These are phyloP conservation scores for Mycosphaerella arachidis DNA, from an alignment of 2,329 filamentous ascomycete species.

Conservation along the genomic window DNA sequence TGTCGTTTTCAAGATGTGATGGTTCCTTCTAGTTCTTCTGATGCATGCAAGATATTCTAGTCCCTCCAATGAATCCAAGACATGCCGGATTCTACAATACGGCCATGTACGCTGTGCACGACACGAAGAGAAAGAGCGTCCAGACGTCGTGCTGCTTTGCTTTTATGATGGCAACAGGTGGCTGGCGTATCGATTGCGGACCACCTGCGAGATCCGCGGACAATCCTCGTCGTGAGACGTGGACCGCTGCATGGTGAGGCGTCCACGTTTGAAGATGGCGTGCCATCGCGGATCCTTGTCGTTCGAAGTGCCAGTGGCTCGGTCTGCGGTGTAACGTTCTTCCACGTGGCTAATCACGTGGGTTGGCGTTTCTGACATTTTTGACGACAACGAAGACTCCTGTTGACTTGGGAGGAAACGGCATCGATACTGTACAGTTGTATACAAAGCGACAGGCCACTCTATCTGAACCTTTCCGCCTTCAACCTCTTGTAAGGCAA, in stretches of 20 bases:
- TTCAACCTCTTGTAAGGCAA: constrained; percentile 59
- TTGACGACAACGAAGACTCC: too few relatives aligned
- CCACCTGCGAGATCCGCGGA: neutral
- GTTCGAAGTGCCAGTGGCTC: neutral
- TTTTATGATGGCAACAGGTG: neutral
- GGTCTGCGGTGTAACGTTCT: neutral
- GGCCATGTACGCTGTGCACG: constrained; percentile 3
- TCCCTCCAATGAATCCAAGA: neutral
- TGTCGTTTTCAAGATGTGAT: neutral
- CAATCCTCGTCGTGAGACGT: neutral
- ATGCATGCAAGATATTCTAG: neutral
- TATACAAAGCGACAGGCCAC: neutral
- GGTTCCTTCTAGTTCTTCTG: neutral
- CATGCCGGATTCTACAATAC: neutral
- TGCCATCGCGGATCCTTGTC: neutral
- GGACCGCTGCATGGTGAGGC: neutral
- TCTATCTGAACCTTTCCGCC: constrained; percentile 43
- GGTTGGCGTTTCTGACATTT: neutral
- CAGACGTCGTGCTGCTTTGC: neutral
- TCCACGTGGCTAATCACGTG: neutral
- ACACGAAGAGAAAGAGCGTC: neutral
- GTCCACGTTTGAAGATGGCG: neutral
- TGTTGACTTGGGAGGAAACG: too few relatives aligned
- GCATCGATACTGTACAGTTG: neutral
- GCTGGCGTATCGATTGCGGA: neutral